phyloP scores from a whole-genome alignment of 179 eudicot genomes.

The Amaranthus tricolor region DNA sequence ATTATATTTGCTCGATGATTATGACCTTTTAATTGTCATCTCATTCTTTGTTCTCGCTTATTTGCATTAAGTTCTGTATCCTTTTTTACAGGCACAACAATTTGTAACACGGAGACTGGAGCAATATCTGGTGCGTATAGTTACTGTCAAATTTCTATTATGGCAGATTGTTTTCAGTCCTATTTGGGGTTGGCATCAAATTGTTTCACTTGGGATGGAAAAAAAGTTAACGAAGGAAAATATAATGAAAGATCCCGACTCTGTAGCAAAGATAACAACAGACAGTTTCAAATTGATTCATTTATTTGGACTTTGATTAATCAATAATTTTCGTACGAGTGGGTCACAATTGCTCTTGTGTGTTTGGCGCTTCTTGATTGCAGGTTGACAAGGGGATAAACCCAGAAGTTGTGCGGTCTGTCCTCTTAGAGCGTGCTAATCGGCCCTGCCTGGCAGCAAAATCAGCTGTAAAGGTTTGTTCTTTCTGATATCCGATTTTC shows the following conservation, averaged over 20 bases:
- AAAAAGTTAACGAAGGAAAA: neutral
- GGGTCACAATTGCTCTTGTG: neutral
- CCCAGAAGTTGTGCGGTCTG: constrained; percentile 89
- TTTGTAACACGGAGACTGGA: constrained; percentile 95
- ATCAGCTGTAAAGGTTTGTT: constrained; percentile 64
- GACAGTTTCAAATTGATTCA: neutral
- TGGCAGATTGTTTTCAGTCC: neutral
- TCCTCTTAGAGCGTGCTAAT: constrained; percentile 78
- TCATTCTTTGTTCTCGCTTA: neutral
- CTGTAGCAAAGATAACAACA: neutral
- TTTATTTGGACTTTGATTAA: neutral
- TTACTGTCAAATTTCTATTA: neutral
- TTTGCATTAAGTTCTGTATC: constrained; percentile 7
- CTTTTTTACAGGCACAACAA: constrained; percentile 66
- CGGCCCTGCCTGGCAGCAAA: constrained; percentile 80
- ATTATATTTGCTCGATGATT: neutral
- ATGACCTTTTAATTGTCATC: neutral
- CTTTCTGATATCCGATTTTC: neutral
- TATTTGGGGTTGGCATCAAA: neutral
- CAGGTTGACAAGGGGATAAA: constrained; percentile 92
- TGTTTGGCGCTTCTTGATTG: constrained; percentile 27
- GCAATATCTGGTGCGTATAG: constrained; percentile 83
- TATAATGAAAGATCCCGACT: neutral
- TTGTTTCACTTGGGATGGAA: too few species aligned
- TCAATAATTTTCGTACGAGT: neutral